These are phyloP conservation scores for Cornus kousa DNA, from an alignment of 148 eudicot species.

Conservation along the genomic window DNA sequence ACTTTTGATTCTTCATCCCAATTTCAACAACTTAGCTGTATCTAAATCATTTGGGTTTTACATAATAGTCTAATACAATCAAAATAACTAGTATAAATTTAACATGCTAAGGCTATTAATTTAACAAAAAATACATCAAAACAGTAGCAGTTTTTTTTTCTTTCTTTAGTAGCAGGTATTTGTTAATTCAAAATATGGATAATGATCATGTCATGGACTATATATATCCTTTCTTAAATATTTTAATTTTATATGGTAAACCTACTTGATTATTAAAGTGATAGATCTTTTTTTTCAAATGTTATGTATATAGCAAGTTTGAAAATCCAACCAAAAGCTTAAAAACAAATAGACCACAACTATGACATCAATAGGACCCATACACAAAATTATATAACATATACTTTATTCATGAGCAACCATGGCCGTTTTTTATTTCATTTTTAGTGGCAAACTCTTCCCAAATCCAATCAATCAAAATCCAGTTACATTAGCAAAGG, in stretches of 20 bases:
- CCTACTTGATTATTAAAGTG: background rate
- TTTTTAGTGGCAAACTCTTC: too few relatives aligned
- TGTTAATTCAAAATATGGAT: background rate
- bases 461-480: too few relatives aligned
- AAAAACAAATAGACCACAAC: background rate
- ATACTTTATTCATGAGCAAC: background rate
- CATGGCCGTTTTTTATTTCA: background rate
- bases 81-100: too few relatives aligned
- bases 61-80: too few relatives aligned
- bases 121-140: background rate
- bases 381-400: too few relatives aligned
- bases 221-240: background rate
- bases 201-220: background rate
- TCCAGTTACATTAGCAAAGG: too few relatives aligned
- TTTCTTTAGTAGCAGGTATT: background rate
- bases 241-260: background rate
- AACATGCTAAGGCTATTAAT: background rate
- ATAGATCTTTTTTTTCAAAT: background rate
- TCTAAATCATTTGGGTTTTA: too few relatives aligned
- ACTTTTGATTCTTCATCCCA: too few relatives aligned
- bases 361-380: background rate
- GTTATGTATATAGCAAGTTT: background rate
- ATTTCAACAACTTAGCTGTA: too few relatives aligned
- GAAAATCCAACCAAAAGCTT: background rate
- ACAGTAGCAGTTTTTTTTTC: too few relatives aligned